Evolutionary conservation across 1,139 yeast genomes (phyloP), one percentile per base, ranked within the genome.

Genomic region (Hanseniaspora sp.): DNA sequence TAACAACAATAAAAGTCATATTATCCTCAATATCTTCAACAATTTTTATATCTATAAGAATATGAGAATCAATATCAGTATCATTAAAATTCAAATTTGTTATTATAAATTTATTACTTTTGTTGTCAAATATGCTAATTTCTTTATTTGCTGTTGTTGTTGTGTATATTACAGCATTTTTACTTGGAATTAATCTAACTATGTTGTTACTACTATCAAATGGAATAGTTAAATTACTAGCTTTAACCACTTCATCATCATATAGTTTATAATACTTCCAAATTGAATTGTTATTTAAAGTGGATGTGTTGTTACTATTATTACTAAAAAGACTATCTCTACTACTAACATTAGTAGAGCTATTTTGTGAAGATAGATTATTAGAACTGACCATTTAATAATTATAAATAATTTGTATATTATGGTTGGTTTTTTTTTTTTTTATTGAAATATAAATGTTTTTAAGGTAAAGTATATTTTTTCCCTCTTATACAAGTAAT

Each of bases 51-150:
- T 49, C 48, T 35, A 46, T 34, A 12, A 49, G 28, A 29, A 29
- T 40, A 18, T 49, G 53, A 5, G 31, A 37, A n/a, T 39, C 39
- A 38, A 49, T 41, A 33, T 49, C 53, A 9, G 34, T 35, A 29
- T 49, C 53, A 38, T 49, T 40, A 13, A 49, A 17, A 30, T 37
- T 38, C 1, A 49, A 29, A 9, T 49, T 38, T 11, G 15, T 23
- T 11, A 37, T 59, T 7, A 57, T 46, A 33, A 57, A 58, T 38
- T 58, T 59, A 30, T 46, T 39, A 8, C 30, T 45, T 5, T 48
- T 43, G 17, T 46, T 55, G 15, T 46, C 54, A n/a, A 35, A 40
- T 6, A 41, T 45, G n/a, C 23, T 52, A 9, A 45, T 1, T 13
- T 18, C 15, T 23, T 39, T 45, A 12, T 56, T 48, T n/a, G 37